Evolutionary conservation across 2,329 filamentous ascomycete genomes (phyloP).

Genomic region (Torrubiella hemipterigena): DNA sequence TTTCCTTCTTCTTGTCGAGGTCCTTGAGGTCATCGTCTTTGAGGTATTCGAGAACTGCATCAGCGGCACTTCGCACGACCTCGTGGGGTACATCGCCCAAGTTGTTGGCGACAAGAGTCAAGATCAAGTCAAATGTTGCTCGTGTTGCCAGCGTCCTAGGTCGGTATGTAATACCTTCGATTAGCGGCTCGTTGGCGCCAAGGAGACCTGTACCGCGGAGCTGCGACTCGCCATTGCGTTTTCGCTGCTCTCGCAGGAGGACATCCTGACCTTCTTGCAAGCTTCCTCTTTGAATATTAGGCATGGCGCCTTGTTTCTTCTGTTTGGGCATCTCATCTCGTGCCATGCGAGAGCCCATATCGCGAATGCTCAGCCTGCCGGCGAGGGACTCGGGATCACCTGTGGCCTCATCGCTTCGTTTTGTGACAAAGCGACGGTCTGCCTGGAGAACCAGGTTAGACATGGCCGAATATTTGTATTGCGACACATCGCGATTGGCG

Average conservation of each 20-base stretch:
- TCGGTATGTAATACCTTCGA: conserved; percentile 86
- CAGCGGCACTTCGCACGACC: conserved; percentile 84
- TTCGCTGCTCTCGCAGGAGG: conserved; percentile 71
- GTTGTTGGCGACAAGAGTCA: conserved; percentile 77
- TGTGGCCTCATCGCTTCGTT: conserved; percentile 86
- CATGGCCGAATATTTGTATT: conserved; percentile 99
- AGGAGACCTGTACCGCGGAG: conserved; percentile 65
- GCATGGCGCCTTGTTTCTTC: conserved; percentile 59
- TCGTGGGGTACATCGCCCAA: conserved; percentile 90
- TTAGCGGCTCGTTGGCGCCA: conserved; percentile 70
- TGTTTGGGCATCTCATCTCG: conserved; percentile 71
- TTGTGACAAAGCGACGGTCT: conserved; percentile 88
- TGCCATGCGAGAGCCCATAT: conserved; percentile 82
- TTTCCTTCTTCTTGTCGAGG: conserved; percentile 94
- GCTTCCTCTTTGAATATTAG: conserved; percentile 61
- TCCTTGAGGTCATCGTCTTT: conserved; percentile 96
- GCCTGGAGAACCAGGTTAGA: conserved; percentile 99
- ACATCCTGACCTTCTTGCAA: conserved; percentile 75
- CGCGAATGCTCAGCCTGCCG: conserved; percentile 80
- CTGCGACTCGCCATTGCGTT: conserved; percentile 68
- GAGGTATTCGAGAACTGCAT: conserved; percentile 78
- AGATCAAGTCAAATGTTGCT: conserved; percentile 86
- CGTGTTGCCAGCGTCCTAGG: conserved; percentile 85
- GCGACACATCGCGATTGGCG: conserved; percentile 71
- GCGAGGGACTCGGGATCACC: conserved; percentile 96